Evolutionary conservation across 495 filamentous ascomycete genomes (phyloP), one percentile per base, ranked within the genome.

Genomic region (Daldinia childiae): DNA sequence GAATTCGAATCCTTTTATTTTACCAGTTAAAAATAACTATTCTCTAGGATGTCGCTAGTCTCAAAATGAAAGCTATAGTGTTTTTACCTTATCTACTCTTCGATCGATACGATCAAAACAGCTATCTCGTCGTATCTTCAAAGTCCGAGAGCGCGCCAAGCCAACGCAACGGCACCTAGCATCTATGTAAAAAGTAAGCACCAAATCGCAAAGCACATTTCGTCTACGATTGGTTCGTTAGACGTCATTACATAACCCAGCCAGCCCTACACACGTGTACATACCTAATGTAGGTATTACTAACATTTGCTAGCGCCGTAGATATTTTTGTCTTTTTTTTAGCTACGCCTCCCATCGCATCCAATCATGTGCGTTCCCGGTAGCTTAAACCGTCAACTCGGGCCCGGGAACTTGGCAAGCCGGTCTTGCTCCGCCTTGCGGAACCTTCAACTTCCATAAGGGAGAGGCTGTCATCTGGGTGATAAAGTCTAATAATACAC

Each of bases 381-480:
- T 24, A 5, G 9, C 43, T 4, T 48, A 9, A n/a, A n/a, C 34
- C 34, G 4, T 14, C 3, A 12, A 36, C 26, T 15, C 24, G 24
- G 11, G 14, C 54, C 64, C 69, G 59, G 64, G 14, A 64, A 30
- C 55, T 64, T 12, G 60, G 48, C 50, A 15, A 54, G 19, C 64
- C 64, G 63, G 9, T 34, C 17, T 8, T 55, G 59, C 69, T 68
- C 64, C 59, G 64, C 69, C 69, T 54, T 41, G 14, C 69, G 69
- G 69, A 64, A 68, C 15, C 7, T 54, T 3, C 24, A 43, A 4
- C 7, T 58, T 56, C 66, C 66, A 59, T 30, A 4, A 12, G 50
- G 6, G 19, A 50, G 43, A 36, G 11, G 29, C 7, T 41, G 15
- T 41, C 45, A 58, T 34, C 7, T 34, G n/a, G n/a, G n/a, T n/a